These are phyloP conservation scores for Diutina mesorugosa DNA, from an alignment of 1,139 yeast species.

Conservation along the genomic window DNA sequence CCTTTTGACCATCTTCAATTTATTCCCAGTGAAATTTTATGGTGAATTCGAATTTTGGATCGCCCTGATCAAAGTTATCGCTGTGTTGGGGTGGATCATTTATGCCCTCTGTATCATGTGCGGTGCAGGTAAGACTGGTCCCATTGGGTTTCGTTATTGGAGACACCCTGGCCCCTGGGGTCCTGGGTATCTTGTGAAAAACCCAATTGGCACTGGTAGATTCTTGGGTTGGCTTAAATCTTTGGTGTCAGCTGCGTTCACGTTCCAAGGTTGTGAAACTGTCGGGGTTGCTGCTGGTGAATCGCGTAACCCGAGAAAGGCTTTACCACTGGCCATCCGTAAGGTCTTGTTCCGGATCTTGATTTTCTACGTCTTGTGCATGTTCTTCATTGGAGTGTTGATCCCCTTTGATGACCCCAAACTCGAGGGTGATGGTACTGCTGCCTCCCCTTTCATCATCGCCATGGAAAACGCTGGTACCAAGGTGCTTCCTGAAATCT, in stretches of 20 bases:
- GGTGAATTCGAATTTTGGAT: constrained; percentile 61
- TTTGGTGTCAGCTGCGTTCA: background rate
- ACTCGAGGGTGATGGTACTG: constrained; percentile 29
- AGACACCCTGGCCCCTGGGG: constrained; percentile 1
- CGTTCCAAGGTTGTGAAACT: constrained; percentile 1
- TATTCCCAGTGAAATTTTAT: constrained; percentile 49
- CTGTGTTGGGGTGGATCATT: constrained; percentile 58
- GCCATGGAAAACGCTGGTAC: constrained; percentile 39
- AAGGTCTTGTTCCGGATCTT: constrained; percentile 1
- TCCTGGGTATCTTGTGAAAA: constrained; percentile 1
- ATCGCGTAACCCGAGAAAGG: background rate
- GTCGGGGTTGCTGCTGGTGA: background rate
- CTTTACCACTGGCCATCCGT: constrained; percentile 1
- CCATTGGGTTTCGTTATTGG: constrained; percentile 1
- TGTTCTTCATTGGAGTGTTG: constrained; percentile 31
- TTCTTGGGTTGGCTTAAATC: background rate
- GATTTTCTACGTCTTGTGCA: constrained; percentile 1
- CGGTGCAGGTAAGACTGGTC: constrained; percentile 2
- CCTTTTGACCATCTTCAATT: constrained; percentile 34
- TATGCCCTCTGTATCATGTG: constrained; percentile 30
- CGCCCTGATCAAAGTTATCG: constrained; percentile 53
- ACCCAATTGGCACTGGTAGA: background rate
- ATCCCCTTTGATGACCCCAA: constrained; percentile 29
- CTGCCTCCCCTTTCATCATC: constrained; percentile 42
- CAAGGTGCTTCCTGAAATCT: constrained; percentile 32